These are phyloP conservation scores for Entelexis sorbosivorans DNA, from an alignment of 1,139 yeast genomes.

Conservation along the genomic window DNA sequence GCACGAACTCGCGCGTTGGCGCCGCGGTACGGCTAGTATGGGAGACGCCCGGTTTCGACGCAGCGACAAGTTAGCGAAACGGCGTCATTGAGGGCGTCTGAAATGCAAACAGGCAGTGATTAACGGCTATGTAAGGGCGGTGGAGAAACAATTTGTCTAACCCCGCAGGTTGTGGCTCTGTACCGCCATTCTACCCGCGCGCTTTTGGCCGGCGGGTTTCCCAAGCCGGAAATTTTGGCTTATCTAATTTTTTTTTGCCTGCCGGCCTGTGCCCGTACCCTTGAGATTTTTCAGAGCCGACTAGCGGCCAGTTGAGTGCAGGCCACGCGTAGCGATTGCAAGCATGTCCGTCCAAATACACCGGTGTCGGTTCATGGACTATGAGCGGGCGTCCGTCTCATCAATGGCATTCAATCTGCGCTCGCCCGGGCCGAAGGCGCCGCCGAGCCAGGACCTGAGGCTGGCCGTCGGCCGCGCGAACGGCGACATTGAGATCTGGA, in stretches of 20 bases:
- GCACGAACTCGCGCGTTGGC: no score
- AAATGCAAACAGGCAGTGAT: no score
- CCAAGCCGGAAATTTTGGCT: background rate
- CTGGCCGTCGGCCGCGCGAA: constrained; percentile 87
- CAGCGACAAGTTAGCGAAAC: no score
- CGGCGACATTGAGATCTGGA: constrained; percentile 96
- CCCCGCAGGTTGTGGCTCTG: no score
- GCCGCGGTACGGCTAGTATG: no score
- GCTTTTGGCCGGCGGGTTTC: no score
- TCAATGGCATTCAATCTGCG: constrained; percentile 68
- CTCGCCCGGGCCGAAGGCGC: constrained; percentile 28
- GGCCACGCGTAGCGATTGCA: background rate
- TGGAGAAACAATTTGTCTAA: no score
- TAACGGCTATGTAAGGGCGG: no score
- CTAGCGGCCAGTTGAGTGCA: background rate
- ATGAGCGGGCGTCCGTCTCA: constrained; percentile 75
- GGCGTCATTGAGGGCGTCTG: no score
- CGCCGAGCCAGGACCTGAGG: constrained; percentile 54
- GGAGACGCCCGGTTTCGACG: no score
- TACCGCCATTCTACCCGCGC: no score
- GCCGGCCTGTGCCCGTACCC: background rate
- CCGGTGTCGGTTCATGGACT: constrained; percentile 87
- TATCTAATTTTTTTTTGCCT: constrained; percentile 5
- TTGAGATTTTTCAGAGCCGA: constrained; percentile 1
- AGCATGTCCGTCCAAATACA: constrained; percentile 39